Evolutionary conservation across 345 rosid genomes (phyloP).

Genomic region (Clarkia xantiana): DNA sequence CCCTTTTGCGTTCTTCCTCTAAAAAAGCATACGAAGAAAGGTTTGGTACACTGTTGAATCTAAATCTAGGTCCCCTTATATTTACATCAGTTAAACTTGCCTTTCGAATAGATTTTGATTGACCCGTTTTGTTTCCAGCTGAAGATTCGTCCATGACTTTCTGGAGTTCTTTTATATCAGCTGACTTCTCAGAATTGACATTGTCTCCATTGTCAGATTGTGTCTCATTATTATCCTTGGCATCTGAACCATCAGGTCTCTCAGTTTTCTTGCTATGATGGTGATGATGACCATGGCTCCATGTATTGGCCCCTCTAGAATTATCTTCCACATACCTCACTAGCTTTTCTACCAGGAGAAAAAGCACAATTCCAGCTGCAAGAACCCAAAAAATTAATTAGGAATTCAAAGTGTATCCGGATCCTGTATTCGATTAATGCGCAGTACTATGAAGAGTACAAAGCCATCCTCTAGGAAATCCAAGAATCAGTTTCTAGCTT

Average conservation of each 20-base stretch:
- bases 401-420: too few species aligned
- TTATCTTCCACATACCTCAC: slow-evolving; percentile 81
- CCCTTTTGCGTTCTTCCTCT: slow-evolving; percentile 47
- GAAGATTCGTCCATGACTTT: slow-evolving; percentile 22
- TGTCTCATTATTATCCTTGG: slow-evolving; percentile 13
- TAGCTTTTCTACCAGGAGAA: slow-evolving; percentile 85
- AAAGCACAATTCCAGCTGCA: slow-evolving; percentile 91
- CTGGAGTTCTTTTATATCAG: slow-evolving; percentile 18
- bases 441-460: too few species aligned
- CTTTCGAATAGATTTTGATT: slow-evolving; percentile 44
- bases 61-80: neutral
- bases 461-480: too few species aligned
- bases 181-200: neutral
- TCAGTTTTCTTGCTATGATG: slow-evolving; percentile 42
- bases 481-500: too few species aligned
- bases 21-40: slow-evolving; percentile 10
- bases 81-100: slow-evolving; percentile 19
- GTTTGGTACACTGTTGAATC: neutral
- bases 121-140: slow-evolving; percentile 17
- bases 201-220: slow-evolving; percentile 19
- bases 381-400: slow-evolving; percentile 3
- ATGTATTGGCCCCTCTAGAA: slow-evolving; percentile 36
- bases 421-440: too few species aligned
- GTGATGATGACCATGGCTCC: slow-evolving; percentile 67
- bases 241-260: slow-evolving; percentile 41